A percentile compares a stretch with the other conserved stretches of the same genome.
Evolutionary conservation across 2,329 filamentous ascomycete genomes (phyloP).

Genomic region (Cordyceps farinosa): DNA sequence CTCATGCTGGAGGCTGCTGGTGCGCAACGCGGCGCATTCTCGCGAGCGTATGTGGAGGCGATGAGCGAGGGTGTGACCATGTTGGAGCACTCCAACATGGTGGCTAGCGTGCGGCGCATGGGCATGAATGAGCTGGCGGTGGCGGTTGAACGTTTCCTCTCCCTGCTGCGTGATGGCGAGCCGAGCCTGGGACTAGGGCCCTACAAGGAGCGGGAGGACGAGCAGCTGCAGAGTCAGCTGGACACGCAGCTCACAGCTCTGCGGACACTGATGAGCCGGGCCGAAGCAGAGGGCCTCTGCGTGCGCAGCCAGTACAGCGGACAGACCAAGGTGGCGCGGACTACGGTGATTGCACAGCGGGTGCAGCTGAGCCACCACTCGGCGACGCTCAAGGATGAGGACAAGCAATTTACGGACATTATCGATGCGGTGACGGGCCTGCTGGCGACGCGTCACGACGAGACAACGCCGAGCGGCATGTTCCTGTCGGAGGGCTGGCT

Average conservation of each 20-base stretch:
- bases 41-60: conserved; percentile 58
- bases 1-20: conserved; percentile 42
- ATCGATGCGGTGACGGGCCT: conserved; percentile 47
- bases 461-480: conserved; percentile 36
- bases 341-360: conserved; percentile 76
- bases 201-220: conserved; percentile 27
- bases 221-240: conserved; percentile 34
- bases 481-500: conserved; percentile 71
- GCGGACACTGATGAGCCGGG: conserved; percentile 41
- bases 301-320: conserved; percentile 74
- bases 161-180: conserved; percentile 36
- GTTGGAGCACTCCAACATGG: conserved; percentile 50
- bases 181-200: conserved; percentile 33
- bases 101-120: conserved; percentile 58
- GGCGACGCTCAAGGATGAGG: conserved; percentile 65
- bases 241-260: conserved; percentile 44
- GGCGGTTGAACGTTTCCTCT: conserved; percentile 28
- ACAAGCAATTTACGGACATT: conserved; percentile 65
- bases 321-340: conserved; percentile 65
- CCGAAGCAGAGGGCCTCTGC: conserved; percentile 42
- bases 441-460: conserved; percentile 27
- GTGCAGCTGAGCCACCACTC: conserved; percentile 76
- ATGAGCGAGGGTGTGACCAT: conserved; percentile 53
- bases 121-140: conserved; percentile 30
- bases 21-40: conserved; percentile 40